Base-by-base conservation (phyloP, 208 protist species). In the Acanthamoeba castellanii region DNA sequence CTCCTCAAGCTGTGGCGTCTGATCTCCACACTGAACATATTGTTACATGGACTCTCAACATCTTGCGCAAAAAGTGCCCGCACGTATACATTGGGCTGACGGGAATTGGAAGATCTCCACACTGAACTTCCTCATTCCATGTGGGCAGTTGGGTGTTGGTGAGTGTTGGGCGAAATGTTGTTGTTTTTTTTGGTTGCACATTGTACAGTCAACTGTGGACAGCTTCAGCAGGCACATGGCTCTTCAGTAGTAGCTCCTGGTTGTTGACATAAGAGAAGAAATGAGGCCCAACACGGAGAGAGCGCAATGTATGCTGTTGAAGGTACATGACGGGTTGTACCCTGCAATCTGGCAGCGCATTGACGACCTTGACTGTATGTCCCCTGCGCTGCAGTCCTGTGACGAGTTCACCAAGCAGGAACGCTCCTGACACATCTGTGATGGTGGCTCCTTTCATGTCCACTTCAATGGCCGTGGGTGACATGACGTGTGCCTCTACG, bases 1-100 rank as follows among this genome's bases (percentile, higher is more conserved):
- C 52, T 91, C 18, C 25, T 64, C 84, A 47, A 91, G 25, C 9
- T 91, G 57, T 91, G 84, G 84, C 47, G 37, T 3, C 37, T 42
- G 37, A 42, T 3, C 37, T 42, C 37, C 37, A n/a, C 37, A 42
- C 37, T 42, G 37, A 42, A 42, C 37, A 42, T 42, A 42, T 42
- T 42, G 37, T n/a, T n/a, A n/a, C n/a, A n/a, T n/a, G n/a, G n/a
- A n/a, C n/a, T n/a, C n/a, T n/a, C n/a, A n/a, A n/a, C n/a, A n/a
- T n/a, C n/a, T n/a, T n/a, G n/a, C n/a, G n/a, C n/a, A n/a, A n/a
- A n/a, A n/a, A n/a, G n/a, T n/a, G n/a, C n/a, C n/a, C n/a, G n/a
- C n/a, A n/a, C n/a, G n/a, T n/a, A n/a, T n/a, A n/a, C n/a, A n/a
- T n/a, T n/a, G n/a, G n/a, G n/a, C n/a, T n/a, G n/a, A n/a, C n/a